phyloP scores from a whole-genome alignment of 257 asterid genomes.

The Przewalskia tangutica region DNA sequence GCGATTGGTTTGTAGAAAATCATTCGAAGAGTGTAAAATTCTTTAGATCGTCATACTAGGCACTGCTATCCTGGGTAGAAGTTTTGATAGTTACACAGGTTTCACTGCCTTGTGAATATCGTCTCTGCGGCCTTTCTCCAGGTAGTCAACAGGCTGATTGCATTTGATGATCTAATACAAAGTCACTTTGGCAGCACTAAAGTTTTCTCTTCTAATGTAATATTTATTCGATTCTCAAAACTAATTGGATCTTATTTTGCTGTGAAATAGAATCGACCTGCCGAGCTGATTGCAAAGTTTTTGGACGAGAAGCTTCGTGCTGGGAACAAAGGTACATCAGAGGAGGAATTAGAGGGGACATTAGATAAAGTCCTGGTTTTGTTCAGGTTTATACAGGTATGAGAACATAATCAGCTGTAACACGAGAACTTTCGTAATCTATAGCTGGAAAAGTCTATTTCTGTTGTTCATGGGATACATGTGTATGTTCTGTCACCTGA shows the following conservation, averaged over 20 bases:
- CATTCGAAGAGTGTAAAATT: neutral
- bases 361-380: slow-evolving; percentile 91
- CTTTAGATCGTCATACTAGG: neutral
- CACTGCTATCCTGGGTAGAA: neutral
- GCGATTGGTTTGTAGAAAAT: neutral
- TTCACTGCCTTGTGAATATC: neutral
- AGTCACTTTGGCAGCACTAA: neutral
- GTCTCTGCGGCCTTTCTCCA: neutral
- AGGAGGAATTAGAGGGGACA: slow-evolving; percentile 97
- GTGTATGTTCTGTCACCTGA: neutral
- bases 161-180: neutral
- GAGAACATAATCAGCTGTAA: neutral
- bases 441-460: neutral
- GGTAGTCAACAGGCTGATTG: neutral
- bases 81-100: neutral
- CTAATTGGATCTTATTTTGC: neutral
- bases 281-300: slow-evolving; percentile 94
- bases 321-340: slow-evolving; percentile 96
- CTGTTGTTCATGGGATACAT: neutral
- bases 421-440: neutral
- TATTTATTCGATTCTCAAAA: neutral
- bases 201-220: neutral
- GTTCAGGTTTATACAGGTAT: slow-evolving; percentile 94
- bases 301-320: slow-evolving; percentile 98
- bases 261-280: slow-evolving; percentile 78